Evolutionary conservation across 1,139 yeast species (phyloP), one percentile per base, ranked within the genome.

Genomic region (Hemisphaericaspora subhashii): DNA sequence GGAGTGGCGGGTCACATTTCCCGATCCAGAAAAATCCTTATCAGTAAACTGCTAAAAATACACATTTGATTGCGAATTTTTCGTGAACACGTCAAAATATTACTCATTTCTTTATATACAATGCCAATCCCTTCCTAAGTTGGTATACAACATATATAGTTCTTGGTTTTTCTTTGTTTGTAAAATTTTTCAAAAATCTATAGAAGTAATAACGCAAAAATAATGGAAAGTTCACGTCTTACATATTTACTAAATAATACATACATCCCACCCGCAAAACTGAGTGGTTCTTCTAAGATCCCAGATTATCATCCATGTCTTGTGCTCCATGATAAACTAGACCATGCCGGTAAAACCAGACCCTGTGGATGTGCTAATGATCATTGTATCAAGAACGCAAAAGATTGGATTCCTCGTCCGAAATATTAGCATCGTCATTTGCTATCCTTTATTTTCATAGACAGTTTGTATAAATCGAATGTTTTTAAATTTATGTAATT

Each of bases 241-340:
- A 45, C 59, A 16, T 53, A 48, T 22, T 48, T 54, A 25, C 42
- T 64, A 23, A 58, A 57, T 25, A 62, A 58, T 50, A 57, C 60
- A 1, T 69, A 67, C 40, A 62, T 69, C 20, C 74, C 74, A 8
- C 66, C 70, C 2, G 18, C 41, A 11, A 52, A 53, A 28, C 31
- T 37, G 3, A 30, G 17, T 15, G 18, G 32, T 3, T 39, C 44
- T n/a, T 40, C 44, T 8, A 44, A 50, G 8, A 63, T 68, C 3
- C 75, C 74, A 9, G 51, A 55, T 10, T 69, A 68, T 47, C 74
- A 71, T 43, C 77, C 76, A 6, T 68, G 74, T 45, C 54, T 71
- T 38, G 68, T 71, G 17, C 74, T 70, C 29, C 74, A 69, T 47
- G 76, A 71, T 47, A 57, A 59, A 12, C 73, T 68, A 47, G 66